Evolutionary conservation across 2,329 filamentous ascomycete genomes (phyloP), one percentile per base, ranked within the genome.

Genomic region (Ascochyta lentis): DNA sequence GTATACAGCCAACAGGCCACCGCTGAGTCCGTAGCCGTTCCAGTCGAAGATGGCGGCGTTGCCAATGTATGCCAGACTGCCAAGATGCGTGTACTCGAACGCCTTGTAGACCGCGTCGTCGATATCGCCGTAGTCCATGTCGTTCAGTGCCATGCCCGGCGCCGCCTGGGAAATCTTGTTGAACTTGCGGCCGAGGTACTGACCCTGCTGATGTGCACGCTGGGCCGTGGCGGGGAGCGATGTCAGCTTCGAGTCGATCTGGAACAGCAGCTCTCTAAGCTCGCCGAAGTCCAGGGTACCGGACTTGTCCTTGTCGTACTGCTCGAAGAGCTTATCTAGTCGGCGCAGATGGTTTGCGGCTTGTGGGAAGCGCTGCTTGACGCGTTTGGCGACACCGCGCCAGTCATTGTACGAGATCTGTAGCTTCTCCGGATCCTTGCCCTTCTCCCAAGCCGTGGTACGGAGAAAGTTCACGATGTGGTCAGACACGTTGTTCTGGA

Each of bases 31-130:
- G 81, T 89, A 84, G 0, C 92, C 93, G 39, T 88, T 85, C 49
- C 95, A 86, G 73, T 99, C 95, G 69, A 99, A 99, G 37, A 99
- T 88, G 4, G 95, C 95, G 7, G 92, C 93, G 75, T 99, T 99
- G 40, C 96, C 96, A 64, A 99, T 88, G 70, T 99, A 99, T 6
- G 96, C 95, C 67, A 99, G 78, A 64, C 87, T 95, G 22, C 96
- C 95, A 22, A 99, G 83, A 72, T 99, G 94, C 69, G 83, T 88
- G 77, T 99, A 99, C 75, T 96, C 89, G 71, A 99, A 99, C 0
- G 95, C 91, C 76, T 91, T 94, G 81, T 96, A 98, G 12, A 95
- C 87, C 1, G 92, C 90, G 41, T 94, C 91, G 69, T 99, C 96
- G 6, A 98, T 78, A 71, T 98, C 94, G 19, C 93, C 94, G 66